Percentiles rank a stretch among this genome's conserved stretches.
Conservation (phyloP, 805 yeast genomes). For the Cyberlindnera mississippiensis region DNA sequence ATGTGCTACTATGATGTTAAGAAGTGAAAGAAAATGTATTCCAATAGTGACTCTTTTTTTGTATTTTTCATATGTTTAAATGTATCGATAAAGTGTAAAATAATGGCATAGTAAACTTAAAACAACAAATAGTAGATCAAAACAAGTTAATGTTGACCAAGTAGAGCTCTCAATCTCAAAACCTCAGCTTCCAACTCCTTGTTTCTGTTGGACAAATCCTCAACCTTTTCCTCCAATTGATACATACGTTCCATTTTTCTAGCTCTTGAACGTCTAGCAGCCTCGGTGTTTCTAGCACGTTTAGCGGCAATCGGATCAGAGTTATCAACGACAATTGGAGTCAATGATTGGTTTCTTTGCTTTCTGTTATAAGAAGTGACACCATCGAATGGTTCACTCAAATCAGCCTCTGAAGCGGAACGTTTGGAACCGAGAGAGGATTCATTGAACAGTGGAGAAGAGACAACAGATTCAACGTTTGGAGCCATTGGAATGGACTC, state of each 20-base stretch:
- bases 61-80: conserved; percentile 4
- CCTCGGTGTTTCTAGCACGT: conserved; percentile 94
- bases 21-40: conserved; percentile 1
- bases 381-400: conserved; percentile 37
- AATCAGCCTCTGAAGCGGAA: conserved; percentile 25
- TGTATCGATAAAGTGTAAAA: conserved; percentile 1
- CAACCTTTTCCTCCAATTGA: conserved; percentile 77
- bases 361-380: conserved; percentile 74
- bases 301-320: conserved; percentile 71
- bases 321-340: conserved; percentile 57
- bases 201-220: conserved; percentile 56
- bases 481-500: not conserved
- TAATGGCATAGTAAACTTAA: not conserved
- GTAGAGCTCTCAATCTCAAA: conserved; percentile 48
- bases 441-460: conserved; percentile 10
- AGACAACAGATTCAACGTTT: not conserved
- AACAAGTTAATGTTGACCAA: conserved; percentile 28
- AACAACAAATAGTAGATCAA: not conserved
- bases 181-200: conserved; percentile 60
- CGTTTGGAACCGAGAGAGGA: conserved; percentile 16
- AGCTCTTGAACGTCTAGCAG: conserved; percentile 93
- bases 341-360: conserved; percentile 66
- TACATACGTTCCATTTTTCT: conserved; percentile 85
- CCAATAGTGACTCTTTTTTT: conserved; percentile 5
- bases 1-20: not conserved